Percentiles rank a stretch among this genome's conserved stretches.
Evolutionary conservation across 345 rosid genomes (phyloP).

Genomic region (Eucalyptus tenuipes): DNA sequence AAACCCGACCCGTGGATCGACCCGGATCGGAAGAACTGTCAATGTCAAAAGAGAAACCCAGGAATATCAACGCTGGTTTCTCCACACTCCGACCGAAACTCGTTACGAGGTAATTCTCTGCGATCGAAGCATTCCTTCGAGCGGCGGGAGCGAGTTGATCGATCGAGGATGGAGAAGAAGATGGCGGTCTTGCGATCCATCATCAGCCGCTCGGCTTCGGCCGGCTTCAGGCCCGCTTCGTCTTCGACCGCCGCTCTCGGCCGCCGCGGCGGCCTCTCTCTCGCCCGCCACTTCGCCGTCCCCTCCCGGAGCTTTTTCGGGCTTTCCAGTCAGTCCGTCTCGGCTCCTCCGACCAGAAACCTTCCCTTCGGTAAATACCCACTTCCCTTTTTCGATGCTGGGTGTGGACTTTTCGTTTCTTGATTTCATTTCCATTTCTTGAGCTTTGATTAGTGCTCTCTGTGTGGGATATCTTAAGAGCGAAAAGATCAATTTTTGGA

Average conservation of each 20-base stretch:
- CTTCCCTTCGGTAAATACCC: neutral
- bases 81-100: neutral
- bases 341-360: neutral
- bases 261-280: neutral
- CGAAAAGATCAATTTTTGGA: neutral
- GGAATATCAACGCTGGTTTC: neutral
- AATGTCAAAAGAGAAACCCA: neutral
- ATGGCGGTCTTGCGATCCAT: conserved; percentile 15
- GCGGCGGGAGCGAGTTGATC: neutral
- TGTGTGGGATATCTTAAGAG: neutral
- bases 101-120: neutral
- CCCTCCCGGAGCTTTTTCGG: neutral
- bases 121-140: neutral
- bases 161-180: conserved; percentile 2
- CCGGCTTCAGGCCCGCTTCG: conserved; percentile 3
- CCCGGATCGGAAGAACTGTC: neutral
- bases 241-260: conserved; percentile 3
- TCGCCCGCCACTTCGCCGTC: conserved; percentile 1
- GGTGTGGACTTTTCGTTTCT: neutral
- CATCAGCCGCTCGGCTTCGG: conserved; percentile 4
- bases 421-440: neutral
- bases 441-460: neutral
- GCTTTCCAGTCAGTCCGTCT: neutral
- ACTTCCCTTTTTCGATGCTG: neutral
- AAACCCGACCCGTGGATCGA: neutral